Evolutionary conservation across 169 alveolate species (phyloP), one percentile per base, ranked within the genome.

Genomic region (Cytauxzoon felis): DNA sequence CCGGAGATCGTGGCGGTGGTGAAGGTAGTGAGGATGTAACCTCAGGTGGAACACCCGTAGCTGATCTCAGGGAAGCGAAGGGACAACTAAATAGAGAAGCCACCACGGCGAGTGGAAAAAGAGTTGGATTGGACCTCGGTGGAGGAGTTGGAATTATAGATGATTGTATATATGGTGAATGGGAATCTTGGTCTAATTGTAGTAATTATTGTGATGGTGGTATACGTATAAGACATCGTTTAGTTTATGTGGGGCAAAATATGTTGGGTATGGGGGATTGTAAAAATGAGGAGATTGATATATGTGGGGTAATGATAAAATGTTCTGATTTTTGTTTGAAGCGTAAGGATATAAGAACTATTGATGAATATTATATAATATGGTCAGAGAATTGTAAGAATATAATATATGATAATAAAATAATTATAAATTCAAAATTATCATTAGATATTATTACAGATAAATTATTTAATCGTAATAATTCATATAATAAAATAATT

Each of bases 151-250:
- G 26, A 7, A 5, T 52, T 13, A 38, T 34, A 19, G 65, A 67
- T 11, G 59, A 70, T 59, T 70, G 62, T 29, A 62, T 71, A 5
- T 51, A 54, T 9, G 72, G 78, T 21, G 71, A 61, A 5, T 76
- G 86, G 86, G 72, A 69, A 3, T 68, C 54, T n/a, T 76, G 86
- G 86, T 42, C 69, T 8, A 52, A 48, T 7, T 76, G 86, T 32
- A 76, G 81, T 47, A 65, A 34, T 47, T 33, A 18, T n/a, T 76
- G 86, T 47, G 5, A 34, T 4, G 34, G 60, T 19, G 68, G 38
- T 1, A 50, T 18, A 7, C 42, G 53, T 30, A 7, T 18, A 19
- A 49, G 86, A 16, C 27, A 29, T 3, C 52, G 86, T 0, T 41
- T 50, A 18, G 26, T 76, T 7, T 76, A 76, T 21, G 64, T 54